phyloP scores from a whole-genome alignment of 495 filamentous ascomycete genomes.

The Aspergillus sclerotiicarbonarius region DNA sequence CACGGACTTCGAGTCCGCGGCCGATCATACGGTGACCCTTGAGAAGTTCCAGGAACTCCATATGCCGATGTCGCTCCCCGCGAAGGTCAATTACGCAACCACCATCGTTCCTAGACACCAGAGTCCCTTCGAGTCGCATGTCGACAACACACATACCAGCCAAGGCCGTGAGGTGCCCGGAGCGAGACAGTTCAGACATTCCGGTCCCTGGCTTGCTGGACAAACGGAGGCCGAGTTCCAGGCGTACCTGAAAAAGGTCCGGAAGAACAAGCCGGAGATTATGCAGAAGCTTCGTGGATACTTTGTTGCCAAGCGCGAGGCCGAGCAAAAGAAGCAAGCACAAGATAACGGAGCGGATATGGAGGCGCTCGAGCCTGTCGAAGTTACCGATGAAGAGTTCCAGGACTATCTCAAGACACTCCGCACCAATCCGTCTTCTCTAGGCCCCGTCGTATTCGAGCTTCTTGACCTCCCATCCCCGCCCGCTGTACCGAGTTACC shows the following conservation, averaged over 20 bases:
- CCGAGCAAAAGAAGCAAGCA: slow-evolving; percentile 39
- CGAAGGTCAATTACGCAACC: slow-evolving; percentile 29
- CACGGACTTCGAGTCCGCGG: slow-evolving; percentile 82
- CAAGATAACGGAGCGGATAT: slow-evolving; percentile 48
- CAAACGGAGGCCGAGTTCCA: slow-evolving; percentile 72
- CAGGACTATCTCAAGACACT: slow-evolving; percentile 58
- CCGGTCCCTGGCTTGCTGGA: slow-evolving; percentile 79
- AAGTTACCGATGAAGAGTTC: slow-evolving; percentile 61
- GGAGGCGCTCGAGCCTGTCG: slow-evolving; percentile 26
- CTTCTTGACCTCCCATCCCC: slow-evolving; percentile 50
- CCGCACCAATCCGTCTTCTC: slow-evolving; percentile 49
- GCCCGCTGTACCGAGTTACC: slow-evolving; percentile 36
- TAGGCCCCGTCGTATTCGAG: slow-evolving; percentile 44
- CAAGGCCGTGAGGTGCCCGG: slow-evolving; percentile 27
- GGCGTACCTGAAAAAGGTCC: slow-evolving; percentile 61
- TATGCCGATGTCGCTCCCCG: slow-evolving; percentile 58
- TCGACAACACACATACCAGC: slow-evolving; percentile 48
- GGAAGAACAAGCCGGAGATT: slow-evolving; percentile 60
- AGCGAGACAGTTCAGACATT: slow-evolving; percentile 41
- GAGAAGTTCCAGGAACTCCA: slow-evolving; percentile 84
- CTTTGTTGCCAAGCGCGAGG: slow-evolving; percentile 40
- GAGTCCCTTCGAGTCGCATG: slow-evolving; percentile 50
- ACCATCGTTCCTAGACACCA: slow-evolving; percentile 34
- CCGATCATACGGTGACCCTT: slow-evolving; percentile 77
- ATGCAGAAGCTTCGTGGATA: slow-evolving; percentile 54